Evolutionary conservation across 1,284 basidiomycete genomes (phyloP), one percentile per base, ranked within the genome.

Genomic region (Cutaneotrichosporon curvatum): DNA sequence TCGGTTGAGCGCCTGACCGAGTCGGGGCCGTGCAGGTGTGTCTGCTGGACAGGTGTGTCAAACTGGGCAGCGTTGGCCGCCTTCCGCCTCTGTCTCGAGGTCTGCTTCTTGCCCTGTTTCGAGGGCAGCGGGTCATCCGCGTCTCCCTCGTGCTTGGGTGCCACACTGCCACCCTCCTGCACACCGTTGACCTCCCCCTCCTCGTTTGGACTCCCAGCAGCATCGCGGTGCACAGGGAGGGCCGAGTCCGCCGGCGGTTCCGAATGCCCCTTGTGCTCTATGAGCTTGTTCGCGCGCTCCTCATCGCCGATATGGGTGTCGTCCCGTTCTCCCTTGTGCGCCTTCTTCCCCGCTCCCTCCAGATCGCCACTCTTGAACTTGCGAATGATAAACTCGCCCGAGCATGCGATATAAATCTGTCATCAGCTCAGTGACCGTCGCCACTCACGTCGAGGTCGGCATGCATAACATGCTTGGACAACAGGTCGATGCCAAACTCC

Each of bases 401-500:
- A 63, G 54, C 57, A 63, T 3, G 67, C 62, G 49, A 67, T 65
- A 45, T 64, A 70, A 15, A 57, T 61, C 65, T 68, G 45, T 1
- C 33, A 25, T 46, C 37, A 45, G 43, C 11, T 14, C 19, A 0
- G 11, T 2, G 9, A 4, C n/a, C 20, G 20, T 20, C 18, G 8
- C 11, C 15, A 62, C 63, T 59, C 46, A 67, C 63, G n/a, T 73
- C 63, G 12, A 75, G 74, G 54, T 76, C 73, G 25, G 75, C 71
- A 57, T 78, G 76, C 75, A 77, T 77, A n/a, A 73, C 74, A 54
- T 77, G 76, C 53, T 78, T 78, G 60, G 70, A 74, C 28, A 78
- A 62, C 47, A 77, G 60, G 45, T 75, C 72, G 43, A 77, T 74
- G 2, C 74, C 68, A 56, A 77, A 75, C 58, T 77, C 73, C 44